Evolutionary conservation across 495 filamentous ascomycete species (phyloP).

Genomic region (Penicillium simplicissimum): DNA sequence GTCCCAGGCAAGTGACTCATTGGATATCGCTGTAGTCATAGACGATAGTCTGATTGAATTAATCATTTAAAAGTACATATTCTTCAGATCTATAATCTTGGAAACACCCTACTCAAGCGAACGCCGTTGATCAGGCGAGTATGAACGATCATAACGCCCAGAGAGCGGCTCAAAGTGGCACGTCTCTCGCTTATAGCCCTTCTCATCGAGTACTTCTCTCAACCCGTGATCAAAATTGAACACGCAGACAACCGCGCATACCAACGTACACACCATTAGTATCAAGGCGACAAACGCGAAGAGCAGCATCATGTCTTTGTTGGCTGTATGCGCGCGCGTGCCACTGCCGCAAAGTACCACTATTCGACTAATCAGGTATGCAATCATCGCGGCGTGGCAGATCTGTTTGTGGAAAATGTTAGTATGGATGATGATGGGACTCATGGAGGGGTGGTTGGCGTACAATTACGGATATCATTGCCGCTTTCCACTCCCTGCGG

Average conservation of each 20-base stretch:
- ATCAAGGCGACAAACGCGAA: conserved; percentile 18
- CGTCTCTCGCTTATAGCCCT: not conserved
- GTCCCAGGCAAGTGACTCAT: no score
- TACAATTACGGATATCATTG: conserved; percentile 17
- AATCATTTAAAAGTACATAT: not conserved
- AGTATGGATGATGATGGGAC: not conserved
- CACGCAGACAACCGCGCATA: conserved; percentile 16
- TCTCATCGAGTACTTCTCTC: not conserved
- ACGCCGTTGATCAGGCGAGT: not conserved
- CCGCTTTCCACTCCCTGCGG: conserved; percentile 14
- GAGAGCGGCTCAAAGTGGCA: conserved; percentile 1
- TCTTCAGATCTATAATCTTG: not conserved
- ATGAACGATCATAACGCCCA: not conserved
- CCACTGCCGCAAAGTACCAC: conserved; percentile 15
- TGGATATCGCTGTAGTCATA: not conserved
- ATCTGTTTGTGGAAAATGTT: not conserved
- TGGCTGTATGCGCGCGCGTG: conserved; percentile 11
- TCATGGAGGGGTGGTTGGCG: not conserved
- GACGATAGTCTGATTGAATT: not conserved
- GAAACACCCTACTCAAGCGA: not conserved
- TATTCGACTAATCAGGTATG: conserved; percentile 24
- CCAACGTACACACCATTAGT: conserved; percentile 10
- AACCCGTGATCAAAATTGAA: conserved; percentile 21
- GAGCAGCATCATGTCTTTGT: conserved; percentile 26
- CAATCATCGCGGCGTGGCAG: conserved; percentile 19